Evolutionary conservation across 805 yeast genomes (phyloP).

Genomic region (Cyberlindnera euphorbiae): DNA sequence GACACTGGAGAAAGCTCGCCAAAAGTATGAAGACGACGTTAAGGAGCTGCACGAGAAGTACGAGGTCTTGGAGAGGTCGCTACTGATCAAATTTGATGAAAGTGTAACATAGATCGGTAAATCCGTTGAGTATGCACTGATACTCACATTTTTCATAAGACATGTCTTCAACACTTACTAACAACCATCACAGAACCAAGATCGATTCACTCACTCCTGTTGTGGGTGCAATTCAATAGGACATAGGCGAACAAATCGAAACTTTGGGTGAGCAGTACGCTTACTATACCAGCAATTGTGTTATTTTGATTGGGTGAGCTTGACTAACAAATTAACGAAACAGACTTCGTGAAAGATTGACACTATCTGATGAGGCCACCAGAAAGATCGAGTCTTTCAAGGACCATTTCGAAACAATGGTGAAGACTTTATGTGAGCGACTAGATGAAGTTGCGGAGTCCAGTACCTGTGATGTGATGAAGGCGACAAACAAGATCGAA

Average conservation of each 20-base stretch:
- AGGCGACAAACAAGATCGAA: no score
- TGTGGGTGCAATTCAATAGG: not conserved
- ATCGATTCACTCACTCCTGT: not conserved
- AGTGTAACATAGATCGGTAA: not conserved
- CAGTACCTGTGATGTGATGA: no score
- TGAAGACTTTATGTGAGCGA: no score
- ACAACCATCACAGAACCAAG: not conserved
- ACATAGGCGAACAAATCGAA: conserved; percentile 2
- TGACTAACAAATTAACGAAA: no score
- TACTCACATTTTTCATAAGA: no score
- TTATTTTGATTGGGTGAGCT: not conserved
- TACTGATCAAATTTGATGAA: conserved; percentile 7
- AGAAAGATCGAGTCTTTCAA: no score
- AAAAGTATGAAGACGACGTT: conserved; percentile 16
- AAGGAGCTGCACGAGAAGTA: conserved; percentile 2
- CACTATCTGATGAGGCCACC: no score
- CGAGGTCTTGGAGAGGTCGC: not conserved
- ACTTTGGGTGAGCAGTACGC: conserved; percentile 7
- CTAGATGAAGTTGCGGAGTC: no score
- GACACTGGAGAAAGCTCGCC: conserved; percentile 16
- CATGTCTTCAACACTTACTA: not conserved
- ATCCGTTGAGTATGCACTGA: conserved; percentile 5
- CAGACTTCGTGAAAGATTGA: no score
- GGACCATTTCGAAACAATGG: no score
- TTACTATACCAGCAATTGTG: not conserved